Percentiles rank a stretch among this genome's conserved stretches.
Conservation (phyloP, 176 grass and related monocot species). For the Aegilops longissima region DNA sequence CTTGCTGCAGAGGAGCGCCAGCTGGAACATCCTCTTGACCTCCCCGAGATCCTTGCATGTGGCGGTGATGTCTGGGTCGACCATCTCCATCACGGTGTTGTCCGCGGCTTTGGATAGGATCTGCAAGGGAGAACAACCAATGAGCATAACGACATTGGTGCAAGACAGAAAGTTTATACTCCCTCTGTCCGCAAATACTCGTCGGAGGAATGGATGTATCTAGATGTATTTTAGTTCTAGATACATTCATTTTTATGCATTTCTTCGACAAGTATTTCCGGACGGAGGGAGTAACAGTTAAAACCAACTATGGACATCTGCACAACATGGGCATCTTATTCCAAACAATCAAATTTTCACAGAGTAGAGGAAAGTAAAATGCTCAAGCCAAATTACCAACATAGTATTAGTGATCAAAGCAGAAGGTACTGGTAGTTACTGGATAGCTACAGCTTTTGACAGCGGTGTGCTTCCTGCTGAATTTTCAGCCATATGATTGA, state of each 20-base stretch:
- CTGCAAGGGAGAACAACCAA: constrained; percentile 37
- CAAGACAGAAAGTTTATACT: not conserved
- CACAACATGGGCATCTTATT: not conserved
- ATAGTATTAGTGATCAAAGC: not conserved
- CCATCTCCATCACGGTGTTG: constrained; percentile 91
- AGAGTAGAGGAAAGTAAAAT: not conserved
- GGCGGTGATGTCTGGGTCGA: constrained; percentile 59
- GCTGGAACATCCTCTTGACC: constrained; percentile 81
- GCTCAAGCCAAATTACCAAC: constrained; percentile 6
- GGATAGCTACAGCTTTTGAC: not conserved
- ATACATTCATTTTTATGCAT: no score
- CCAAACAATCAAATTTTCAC: not conserved
- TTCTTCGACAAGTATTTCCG: no score
- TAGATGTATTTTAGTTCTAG: no score
- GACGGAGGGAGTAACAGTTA: not conserved
- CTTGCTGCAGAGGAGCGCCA: constrained; percentile 89
- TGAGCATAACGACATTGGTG: not conserved
- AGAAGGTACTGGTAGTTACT: not conserved
- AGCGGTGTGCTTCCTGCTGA: constrained; percentile 1
- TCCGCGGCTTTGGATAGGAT: constrained; percentile 65
- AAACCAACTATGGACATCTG: not conserved
- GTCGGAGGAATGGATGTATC: no score
- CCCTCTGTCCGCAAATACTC: no score
- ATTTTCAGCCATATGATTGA: constrained; percentile 42
- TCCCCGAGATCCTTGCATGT: constrained; percentile 79